These are phyloP conservation scores for Brassica hybrid DNA, from an alignment of 441 rosid species.

Conservation along the genomic window DNA sequence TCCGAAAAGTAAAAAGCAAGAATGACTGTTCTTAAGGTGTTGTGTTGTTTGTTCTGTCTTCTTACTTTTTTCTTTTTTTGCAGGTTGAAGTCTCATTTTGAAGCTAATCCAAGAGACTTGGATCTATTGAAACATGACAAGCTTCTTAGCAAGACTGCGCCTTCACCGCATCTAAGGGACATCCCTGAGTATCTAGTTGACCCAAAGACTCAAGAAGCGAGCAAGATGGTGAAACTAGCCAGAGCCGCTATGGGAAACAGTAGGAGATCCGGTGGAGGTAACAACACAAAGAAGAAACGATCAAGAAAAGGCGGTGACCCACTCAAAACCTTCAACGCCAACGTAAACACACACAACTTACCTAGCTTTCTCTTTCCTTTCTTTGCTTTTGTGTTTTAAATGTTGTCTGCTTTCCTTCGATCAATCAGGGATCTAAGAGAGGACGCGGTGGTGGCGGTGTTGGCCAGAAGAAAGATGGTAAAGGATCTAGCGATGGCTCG, in stretches of 20 bases:
- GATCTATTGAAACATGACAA: conserved; percentile 91
- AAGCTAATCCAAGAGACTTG: conserved; percentile 84
- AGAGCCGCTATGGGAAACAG: conserved; percentile 86
- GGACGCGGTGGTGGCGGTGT: too few species aligned
- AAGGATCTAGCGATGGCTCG: conserved; percentile 33
- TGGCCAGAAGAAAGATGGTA: conserved; percentile 40
- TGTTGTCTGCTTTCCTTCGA: conserved; percentile 11
- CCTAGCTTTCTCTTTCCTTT: not conserved
- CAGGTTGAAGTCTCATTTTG: conserved; percentile 92
- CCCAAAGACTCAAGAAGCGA: conserved; percentile 77
- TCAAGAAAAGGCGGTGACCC: conserved; percentile 68
- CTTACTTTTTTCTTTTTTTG: not conserved
- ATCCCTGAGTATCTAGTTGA: conserved; percentile 86
- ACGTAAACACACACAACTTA: conserved; percentile 50
- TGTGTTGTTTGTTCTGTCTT: not conserved
- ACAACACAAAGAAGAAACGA: conserved; percentile 48
- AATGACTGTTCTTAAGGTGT: not conserved
- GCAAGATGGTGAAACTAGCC: conserved; percentile 83
- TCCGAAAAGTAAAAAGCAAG: conserved; percentile 85
- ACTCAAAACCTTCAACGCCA: conserved; percentile 66
- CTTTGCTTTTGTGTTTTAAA: conserved; percentile 16
- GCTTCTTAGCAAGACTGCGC: conserved; percentile 69
- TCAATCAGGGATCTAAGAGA: conserved; percentile 41
- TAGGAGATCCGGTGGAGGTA: conserved; percentile 35
- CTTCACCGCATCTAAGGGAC: conserved; percentile 72